Base-by-base conservation (phyloP, 441 rosid genomes). In the Francoa sonchifolia region DNA sequence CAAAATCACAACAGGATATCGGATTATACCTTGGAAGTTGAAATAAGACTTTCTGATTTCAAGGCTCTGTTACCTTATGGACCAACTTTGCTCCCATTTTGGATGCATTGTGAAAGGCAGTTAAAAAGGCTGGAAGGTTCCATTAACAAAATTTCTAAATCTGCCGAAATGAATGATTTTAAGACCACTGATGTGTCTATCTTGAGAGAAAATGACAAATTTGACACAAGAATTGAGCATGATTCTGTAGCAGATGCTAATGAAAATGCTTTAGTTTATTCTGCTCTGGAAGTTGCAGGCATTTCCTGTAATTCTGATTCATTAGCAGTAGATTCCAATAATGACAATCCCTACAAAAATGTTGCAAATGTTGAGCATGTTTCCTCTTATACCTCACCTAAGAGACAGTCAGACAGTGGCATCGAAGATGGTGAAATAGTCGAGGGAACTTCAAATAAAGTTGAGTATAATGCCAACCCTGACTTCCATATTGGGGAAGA, bases 21-120 rank as follows among this genome's bases (percentile, higher is more conserved):
- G 26, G 77, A 68, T 54, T 80, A 73, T 61, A 61, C 61, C 37
- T 41, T 69, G 35, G 98, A 90, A 73, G 54, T 73, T 52, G 87
- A 86, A 61, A 67, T 78, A 30, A 77, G 98, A 61, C 81, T 79
- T 63, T 74, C 77, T 42, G 96, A 90, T 67, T 59, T 80, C 31
- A 74, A 66, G 58, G 71, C 88, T 8, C 94, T 90, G 43, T 57
- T 63, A 37, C 48, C 61, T 3, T 53, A 65, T 44, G 77, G 76
- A 43, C 57, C 75, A 15, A 58, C 77, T 35, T 52, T 90, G 61
- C 70, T 60, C 37, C 78, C 95, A 1, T 90, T 78, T 59, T 90
- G 99, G 99, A 53, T 50, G 27, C 84, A 86, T 66, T 72, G 77
- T 63, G 90, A 78, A 68, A 67, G 56, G 52, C 78, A 71, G 68